phyloP scores from a whole-genome alignment of 2,329 filamentous ascomycete species.

The Graphilbum fragrans region DNA sequence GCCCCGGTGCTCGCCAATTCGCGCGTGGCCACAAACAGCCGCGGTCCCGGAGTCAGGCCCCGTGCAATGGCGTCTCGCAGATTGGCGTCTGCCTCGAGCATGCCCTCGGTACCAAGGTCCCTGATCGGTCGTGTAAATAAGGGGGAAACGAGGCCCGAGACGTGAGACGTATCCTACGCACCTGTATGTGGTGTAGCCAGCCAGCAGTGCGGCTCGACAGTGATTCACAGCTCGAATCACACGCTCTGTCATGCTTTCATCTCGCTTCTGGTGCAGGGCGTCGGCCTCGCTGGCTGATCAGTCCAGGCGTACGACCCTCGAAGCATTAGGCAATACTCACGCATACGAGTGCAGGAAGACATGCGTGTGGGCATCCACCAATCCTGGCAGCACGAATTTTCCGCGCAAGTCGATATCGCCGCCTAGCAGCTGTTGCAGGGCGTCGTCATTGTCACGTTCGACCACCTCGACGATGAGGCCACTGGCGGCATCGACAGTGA shows the following conservation, averaged over 20 bases:
- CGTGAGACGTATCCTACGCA: too few relatives aligned
- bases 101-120: slow-evolving; percentile 41
- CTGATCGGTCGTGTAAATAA: neutral
- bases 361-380: slow-evolving; percentile 44
- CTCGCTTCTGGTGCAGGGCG: slow-evolving; percentile 37
- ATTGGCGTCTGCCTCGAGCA: slow-evolving; percentile 35
- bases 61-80: slow-evolving; percentile 41
- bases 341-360: slow-evolving; percentile 40
- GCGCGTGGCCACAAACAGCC: slow-evolving; percentile 42
- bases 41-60: slow-evolving; percentile 38
- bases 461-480: slow-evolving; percentile 24
- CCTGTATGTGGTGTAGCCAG: slow-evolving; percentile 44
- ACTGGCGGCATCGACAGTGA: slow-evolving; percentile 24
- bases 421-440: slow-evolving; percentile 8
- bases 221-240: slow-evolving; percentile 41
- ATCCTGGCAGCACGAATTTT: slow-evolving; percentile 35
- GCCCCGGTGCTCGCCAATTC: slow-evolving; percentile 35
- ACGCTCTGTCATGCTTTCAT: slow-evolving; percentile 45
- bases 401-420: slow-evolving; percentile 41
- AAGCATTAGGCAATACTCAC: slow-evolving; percentile 13
- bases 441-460: slow-evolving; percentile 16
- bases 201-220: slow-evolving; percentile 36
- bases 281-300: slow-evolving; percentile 27
- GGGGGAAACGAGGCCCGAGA: neutral
- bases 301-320: too few relatives aligned